Percentiles rank a stretch among this genome's conserved stretches.
Conservation (phyloP, 1,139 yeast species). For the Nadsonia starkeyi-henricii region DNA sequence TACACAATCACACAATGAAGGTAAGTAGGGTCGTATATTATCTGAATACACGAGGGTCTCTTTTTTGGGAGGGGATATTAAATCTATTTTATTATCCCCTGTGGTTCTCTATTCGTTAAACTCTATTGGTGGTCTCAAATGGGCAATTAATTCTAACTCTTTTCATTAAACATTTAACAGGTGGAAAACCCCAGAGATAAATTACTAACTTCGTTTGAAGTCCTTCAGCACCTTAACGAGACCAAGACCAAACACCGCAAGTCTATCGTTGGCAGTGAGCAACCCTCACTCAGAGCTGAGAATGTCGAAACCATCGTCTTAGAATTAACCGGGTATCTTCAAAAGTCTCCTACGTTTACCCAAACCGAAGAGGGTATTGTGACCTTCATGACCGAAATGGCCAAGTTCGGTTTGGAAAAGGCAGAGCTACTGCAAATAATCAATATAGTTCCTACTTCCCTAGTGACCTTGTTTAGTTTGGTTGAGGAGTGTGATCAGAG, state of each 20-base stretch:
- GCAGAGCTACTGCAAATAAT: slow-evolving; percentile 76
- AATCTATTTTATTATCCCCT: too few species aligned
- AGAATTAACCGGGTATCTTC: slow-evolving; percentile 38
- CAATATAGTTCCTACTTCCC: slow-evolving; percentile 62
- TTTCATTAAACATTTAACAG: too few species aligned
- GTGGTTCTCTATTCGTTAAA: too few species aligned
- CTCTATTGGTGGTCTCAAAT: too few species aligned
- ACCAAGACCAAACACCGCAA: slow-evolving; percentile 26
- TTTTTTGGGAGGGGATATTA: too few species aligned
- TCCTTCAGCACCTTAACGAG: slow-evolving; percentile 41
- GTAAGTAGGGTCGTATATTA: too few species aligned
- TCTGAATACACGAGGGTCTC: too few species aligned
- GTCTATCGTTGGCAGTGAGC: slow-evolving; percentile 4
- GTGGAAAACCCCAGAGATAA: slow-evolving; percentile 40
- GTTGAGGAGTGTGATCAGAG: slow-evolving; percentile 89
- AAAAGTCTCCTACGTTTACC: slow-evolving; percentile 32
- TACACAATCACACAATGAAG: too few species aligned
- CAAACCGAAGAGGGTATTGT: slow-evolving; percentile 37
- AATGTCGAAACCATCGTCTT: slow-evolving; percentile 51
- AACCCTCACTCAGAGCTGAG: slow-evolving; percentile 14
- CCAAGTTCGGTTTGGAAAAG: slow-evolving; percentile 52
- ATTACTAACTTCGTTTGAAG: slow-evolving; percentile 62
- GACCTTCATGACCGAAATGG: slow-evolving; percentile 31
- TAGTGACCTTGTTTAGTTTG: slow-evolving; percentile 65
- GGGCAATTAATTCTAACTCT: too few species aligned